Base-by-base conservation (phyloP, 1,284 basidiomycete species). In the Rhodotorula sp. region DNA sequence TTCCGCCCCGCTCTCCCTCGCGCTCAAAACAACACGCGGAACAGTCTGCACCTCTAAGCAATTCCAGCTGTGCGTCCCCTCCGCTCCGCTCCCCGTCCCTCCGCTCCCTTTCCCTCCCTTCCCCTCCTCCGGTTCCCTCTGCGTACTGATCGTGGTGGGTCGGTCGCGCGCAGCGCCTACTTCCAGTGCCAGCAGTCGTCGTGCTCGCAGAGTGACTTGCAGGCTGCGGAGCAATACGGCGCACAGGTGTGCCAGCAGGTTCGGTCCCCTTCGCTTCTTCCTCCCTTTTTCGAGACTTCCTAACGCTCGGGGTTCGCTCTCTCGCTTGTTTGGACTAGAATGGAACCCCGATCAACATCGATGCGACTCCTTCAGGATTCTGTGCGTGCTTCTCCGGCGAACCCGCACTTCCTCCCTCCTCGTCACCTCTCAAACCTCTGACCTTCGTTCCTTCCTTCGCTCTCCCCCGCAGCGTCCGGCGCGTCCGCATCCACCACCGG, bases 301-400 rank as follows among this genome's bases (percentile, higher is more conserved):
- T 24, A 40, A 56, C 55, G 55, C 34, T 56, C 11, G 5, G 54
- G 20, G 20, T 18, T 44, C 40, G 40, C 40, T 44, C 11, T 44
- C 40, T 6, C 40, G 40, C 37, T 40, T 13, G 37, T 7, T 24
- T 9, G 13, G 7, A 2, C 5, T 9, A 28, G 22, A 68, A 68
- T 58, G 66, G 65, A 20, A 73, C 71, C 5, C 71, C 71, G 22
- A 73, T 73, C 60, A 59, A 70, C 66, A 70, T 67, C 48, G 24
- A 34, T 24, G 64, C 57, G 2, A 30, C 57, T 2, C 71, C 71
- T 2, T 57, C 51, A 13, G 70, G 70, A 13, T 62, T 22, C 57
- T 44, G 63, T 71, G 28, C 55, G 69, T 63, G 52, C 3, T 20
- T 10, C 5, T 18, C 26, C 22, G 26, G 4, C 50, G 6, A 22